These are phyloP conservation scores for Saccharomycopsis fibuligera DNA, from an alignment of 805 yeast species.

Conservation along the genomic window DNA sequence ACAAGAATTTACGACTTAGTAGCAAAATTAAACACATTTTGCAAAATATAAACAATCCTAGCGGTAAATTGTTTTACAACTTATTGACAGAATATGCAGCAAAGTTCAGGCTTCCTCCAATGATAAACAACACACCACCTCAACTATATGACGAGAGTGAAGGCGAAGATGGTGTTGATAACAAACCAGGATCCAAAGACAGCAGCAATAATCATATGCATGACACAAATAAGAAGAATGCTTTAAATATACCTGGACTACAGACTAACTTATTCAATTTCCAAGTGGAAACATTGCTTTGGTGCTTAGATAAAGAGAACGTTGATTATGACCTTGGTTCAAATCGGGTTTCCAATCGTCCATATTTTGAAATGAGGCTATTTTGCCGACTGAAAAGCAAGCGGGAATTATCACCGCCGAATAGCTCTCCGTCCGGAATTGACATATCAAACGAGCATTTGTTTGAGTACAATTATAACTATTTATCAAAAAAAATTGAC, in stretches of 20 bases:
- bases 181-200: no score
- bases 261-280: conserved; percentile 40
- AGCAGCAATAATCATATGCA: no score
- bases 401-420: no score
- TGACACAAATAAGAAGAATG: not conserved
- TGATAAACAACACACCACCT: not conserved
- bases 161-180: not conserved
- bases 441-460: conserved; percentile 22
- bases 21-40: conserved; percentile 4
- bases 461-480: conserved; percentile 29
- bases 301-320: conserved; percentile 52
- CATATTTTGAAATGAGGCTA: conserved; percentile 22
- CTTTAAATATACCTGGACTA: conserved; percentile 29
- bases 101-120: conserved; percentile 4
- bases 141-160: not conserved
- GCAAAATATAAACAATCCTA: conserved; percentile 12
- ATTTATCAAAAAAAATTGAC: conserved; percentile 25
- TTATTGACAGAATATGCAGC: conserved; percentile 19
- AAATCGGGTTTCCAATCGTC: conserved; percentile 24
- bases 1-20: not conserved
- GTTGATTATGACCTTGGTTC: conserved; percentile 30
- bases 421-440: no score
- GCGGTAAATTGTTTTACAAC: conserved; percentile 18
- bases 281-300: conserved; percentile 47
- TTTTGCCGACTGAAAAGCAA: conserved; percentile 12